Base-by-base conservation (phyloP, 2,329 filamentous ascomycete species). In the Ceratocystis alfenasii region DNA sequence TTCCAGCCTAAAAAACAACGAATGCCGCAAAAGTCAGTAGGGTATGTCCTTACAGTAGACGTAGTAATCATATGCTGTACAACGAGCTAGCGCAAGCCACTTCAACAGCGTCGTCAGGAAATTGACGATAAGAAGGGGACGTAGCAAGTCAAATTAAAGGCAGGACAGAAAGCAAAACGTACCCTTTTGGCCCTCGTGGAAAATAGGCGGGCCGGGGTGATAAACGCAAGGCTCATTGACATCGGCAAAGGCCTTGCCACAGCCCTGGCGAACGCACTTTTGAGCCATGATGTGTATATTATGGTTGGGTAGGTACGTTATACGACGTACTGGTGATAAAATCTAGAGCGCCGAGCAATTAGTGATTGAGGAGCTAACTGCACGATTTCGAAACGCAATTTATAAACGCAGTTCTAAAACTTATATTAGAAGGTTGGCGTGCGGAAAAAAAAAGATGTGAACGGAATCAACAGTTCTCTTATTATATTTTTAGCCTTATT, bases 111-210 rank as follows among this genome's bases (percentile, higher is more conserved):
- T 28, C 48, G 5, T 22, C 36, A 7, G 28, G 28, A 28, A 53
- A 41, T 3, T 36, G 25, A 10, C 33, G 48, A 64, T 3, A 20
- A 28, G 46, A 25, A 33, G 22, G 33, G 20, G 17, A 25, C 36
- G 10, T 41, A 25, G 55, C 30, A 2, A 55, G 28, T 15, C 7
- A 28, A 22, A 45, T 22, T 12, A 10, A 30, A 22, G n/a, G 17
- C 25, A 45, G 30, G 50, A 50, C n/a, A 36, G 44, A 33, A 36
- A 50, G 5, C 22, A 33, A n/a, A 70, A 74, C 78, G 74, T 79
- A 96, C 93, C 94, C 86, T 99, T 97, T 78, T 96, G 93, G 68
- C 94, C 94, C 78, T 99, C 94, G 75, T 97, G 94, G 76, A 99
- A 99, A 74, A 94, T 82, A 59, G 94, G 94, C 69, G 92, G 90